phyloP scores from a whole-genome alignment of 1,139 yeast genomes.

The Petasospora fabianii region DNA sequence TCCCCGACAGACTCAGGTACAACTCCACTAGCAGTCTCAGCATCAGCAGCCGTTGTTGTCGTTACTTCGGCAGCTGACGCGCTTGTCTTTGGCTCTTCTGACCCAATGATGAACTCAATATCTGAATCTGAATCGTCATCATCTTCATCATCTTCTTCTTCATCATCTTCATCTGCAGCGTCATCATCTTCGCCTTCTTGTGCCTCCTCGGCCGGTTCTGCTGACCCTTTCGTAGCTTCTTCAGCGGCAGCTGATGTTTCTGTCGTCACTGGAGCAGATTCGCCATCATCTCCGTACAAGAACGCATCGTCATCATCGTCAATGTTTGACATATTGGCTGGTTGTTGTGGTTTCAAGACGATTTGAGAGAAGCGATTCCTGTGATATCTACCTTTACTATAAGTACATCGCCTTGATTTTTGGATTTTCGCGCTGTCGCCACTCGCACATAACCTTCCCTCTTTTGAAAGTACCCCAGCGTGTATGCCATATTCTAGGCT shows the following conservation, averaged over 20 bases:
- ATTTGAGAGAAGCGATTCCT: no score
- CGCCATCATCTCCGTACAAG: constrained; percentile 63
- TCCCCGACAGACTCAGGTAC: constrained; percentile 28
- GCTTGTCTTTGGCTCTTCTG: constrained; percentile 33
- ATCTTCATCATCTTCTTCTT: constrained; percentile 34
- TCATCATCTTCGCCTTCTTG: constrained; percentile 26
- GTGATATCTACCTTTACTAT: no score
- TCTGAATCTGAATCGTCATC: constrained; percentile 54
- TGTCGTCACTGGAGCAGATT: constrained; percentile 1
- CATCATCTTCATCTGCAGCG: constrained; percentile 29
- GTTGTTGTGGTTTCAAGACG: not conserved
- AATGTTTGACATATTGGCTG: constrained; percentile 12
- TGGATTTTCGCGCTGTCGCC: no score
- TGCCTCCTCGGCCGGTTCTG: not conserved
- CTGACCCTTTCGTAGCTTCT: no score
- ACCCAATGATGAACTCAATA: constrained; percentile 59
- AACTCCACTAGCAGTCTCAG: constrained; percentile 27
- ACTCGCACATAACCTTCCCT: no score
- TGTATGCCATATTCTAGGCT: no score
- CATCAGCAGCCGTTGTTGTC: constrained; percentile 29
- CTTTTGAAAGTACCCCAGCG: no score
- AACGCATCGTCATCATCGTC: constrained; percentile 80
- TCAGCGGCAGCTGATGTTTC: no score
- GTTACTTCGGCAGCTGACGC: constrained; percentile 17
- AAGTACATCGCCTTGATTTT: no score